Conservation (phyloP, 2,329 filamentous ascomycete species). For the Sporothrix variecibatus region DNA sequence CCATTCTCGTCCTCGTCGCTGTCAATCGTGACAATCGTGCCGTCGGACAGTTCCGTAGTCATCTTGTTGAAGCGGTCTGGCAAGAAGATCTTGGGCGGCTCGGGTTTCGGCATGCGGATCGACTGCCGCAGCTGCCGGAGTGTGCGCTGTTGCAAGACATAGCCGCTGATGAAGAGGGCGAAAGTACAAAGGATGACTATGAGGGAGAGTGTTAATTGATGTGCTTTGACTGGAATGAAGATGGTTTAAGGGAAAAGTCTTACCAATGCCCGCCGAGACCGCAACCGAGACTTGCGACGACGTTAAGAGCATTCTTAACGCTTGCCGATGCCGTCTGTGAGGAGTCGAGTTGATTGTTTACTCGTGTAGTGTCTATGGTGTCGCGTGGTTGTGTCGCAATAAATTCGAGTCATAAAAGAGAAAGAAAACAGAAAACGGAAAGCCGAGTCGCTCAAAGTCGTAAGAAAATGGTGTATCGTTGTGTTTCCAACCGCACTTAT, state of each 20-base stretch:
- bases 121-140: constrained; percentile 74
- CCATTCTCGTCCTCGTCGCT: constrained; percentile 37
- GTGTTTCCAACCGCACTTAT: neutral
- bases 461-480: neutral
- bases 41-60: constrained; percentile 51
- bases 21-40: constrained; percentile 45
- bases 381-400: neutral
- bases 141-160: constrained; percentile 83
- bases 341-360: neutral
- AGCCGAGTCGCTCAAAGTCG: neutral
- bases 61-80: constrained; percentile 52
- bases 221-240: neutral
- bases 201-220: neutral
- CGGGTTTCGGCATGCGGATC: constrained; percentile 56
- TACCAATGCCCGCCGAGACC: constrained; percentile 65
- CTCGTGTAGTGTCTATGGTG: neutral
- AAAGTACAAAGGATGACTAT: constrained; percentile 75
- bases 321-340: constrained; percentile 15
- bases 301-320: constrained; percentile 58
- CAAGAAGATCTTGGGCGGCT: constrained; percentile 52
- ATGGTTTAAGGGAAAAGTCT: constrained; percentile 32
- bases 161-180: constrained; percentile 84
- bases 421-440: neutral
- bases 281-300: constrained; percentile 71
- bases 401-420: neutral